Base-by-base conservation (phyloP, 129 eudicot species). In the Artemisia annua region DNA sequence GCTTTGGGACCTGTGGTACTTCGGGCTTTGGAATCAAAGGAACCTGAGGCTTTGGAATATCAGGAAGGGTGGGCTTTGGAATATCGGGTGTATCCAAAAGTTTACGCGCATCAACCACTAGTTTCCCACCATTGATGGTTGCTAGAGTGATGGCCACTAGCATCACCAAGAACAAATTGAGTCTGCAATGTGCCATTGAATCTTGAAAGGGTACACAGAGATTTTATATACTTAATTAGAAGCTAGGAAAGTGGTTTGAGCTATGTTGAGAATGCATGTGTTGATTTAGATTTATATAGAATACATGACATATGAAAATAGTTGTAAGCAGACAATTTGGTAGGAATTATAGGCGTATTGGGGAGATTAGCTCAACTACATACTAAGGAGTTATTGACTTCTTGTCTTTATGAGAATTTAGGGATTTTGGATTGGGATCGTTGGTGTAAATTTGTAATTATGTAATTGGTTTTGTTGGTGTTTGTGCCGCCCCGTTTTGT, bases 351-450 rank as follows among this genome's bases (percentile, higher is more conserved):
- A 9, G n/a, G 53, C 11, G 66, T 2, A 12, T 39, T 11, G 16
- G 28, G 18, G 30, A 5, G 63, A 14, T 28, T 28, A 74, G 84
- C 7, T 80, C 69, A 75, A 69, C 77, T 54, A 75, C 80, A 44
- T 35, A 44, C 32, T 3, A 28, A 28, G 32, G 5, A 28, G 32
- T 28, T 3, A 35, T 35, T 35, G 22, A 20, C 22, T 20, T 20
- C 22, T 20, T 20, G 22, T 20, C 22, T 20, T 20, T 20, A 20
- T 20, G 22, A 20, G 22, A 20, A 20, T 20, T 20, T 20, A 20
- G 22, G 22, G 22, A 20, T n/a, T n/a, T n/a, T n/a, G n/a, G n/a
- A n/a, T n/a, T n/a, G n/a, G n/a, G n/a, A n/a, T n/a, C n/a, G n/a
- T n/a, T n/a, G n/a, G n/a, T n/a, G n/a, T n/a, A n/a, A n/a, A n/a